Evolutionary conservation across 257 asterid genomes (phyloP), one percentile per base, ranked within the genome.

Genomic region (Dorcoceras hygrometricum): DNA sequence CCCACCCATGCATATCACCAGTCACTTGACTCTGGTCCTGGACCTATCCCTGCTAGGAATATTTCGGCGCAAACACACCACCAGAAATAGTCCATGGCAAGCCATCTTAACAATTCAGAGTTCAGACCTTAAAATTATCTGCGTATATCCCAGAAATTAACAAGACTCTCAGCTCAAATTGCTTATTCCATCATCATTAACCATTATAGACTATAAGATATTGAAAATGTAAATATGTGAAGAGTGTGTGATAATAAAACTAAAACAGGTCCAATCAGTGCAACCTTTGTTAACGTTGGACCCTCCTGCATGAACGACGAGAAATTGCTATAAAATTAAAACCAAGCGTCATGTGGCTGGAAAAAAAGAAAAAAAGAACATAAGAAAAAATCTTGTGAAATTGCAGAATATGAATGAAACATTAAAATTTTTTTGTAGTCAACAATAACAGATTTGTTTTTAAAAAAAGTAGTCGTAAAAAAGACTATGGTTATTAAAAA

Each of bases 271-370:
- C 3, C n/a, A 43, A 31, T 25, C 60, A 66, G 4, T 2, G 8
- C n/a, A 8, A 29, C 23, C 14, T 26, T 4, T 10, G 6, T 29
- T 64, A 20, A 27, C 3, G 55, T 36, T 8, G 11, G 29, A 25
- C 59, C 36, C 56, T 63, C 54, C 31, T 57, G 76, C 22, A 58
- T 34, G 29, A 67, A 64, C 34, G 39, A 32, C 5, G 3, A 26
- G 28, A 19, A 26, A 53, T 20, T 50, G 29, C 31, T 50, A 9
- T 20, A 23, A 19, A 69, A 14, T 28, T 12, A 19, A 69, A 14
- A 28, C 29, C 39, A 5, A n/a, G 28, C 24, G 28, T 26, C 60
- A 6, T 22, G 23, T n/a, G 5, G 16, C 5, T 27, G 19, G 29
- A 9, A 22, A 32, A 62, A 22, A 0, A 23, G 4, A 16, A 12